Base-by-base conservation (phyloP, 352 stramenopile species). In the Pythium phragmitis region DNA sequence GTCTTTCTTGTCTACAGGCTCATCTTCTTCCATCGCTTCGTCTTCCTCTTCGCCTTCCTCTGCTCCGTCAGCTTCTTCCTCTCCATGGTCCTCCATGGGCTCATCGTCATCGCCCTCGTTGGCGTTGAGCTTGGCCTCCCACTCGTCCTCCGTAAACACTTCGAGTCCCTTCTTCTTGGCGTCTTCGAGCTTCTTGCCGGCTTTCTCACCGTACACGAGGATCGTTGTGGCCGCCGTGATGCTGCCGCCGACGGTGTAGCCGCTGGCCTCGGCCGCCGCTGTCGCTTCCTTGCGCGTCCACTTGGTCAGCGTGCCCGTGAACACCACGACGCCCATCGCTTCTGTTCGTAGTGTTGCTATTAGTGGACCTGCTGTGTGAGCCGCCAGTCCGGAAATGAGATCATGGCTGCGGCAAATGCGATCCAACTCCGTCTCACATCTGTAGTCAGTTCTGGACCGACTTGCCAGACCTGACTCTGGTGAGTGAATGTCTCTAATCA, bases 111-210 rank as follows among this genome's bases (percentile, higher is more conserved):
- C 42, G 7, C 12, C 33, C 17, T 17, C 43, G 36, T 13, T 4
- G 4, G 56, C 45, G 11, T 19, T 37, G 7, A 83, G 42, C 45
- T 75, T 80, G 8, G 47, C 48, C 41, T 54, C 65, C 79, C 79
- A 86, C 45, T 85, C 52, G 19, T 51, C 57, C 53, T 88, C 79
- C 0, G 65, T 75, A 17, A 83, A 63, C 17, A 77, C 71, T 7
- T 56, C 11, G 1, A 86, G 62, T 26, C 63, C 70, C 34, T 74
- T 51, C 30, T 85, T 84, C 42, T 69, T 49, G 8, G 75, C 74
- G 14, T 82, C 72, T 11, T 76, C 70, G 37, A 77, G 68, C 65
- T 86, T 86, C 69, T 85, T 88, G 17, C 76, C 75, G 17, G 80
- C 73, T 50, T 81, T 81, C 45, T 67, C 71, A 13, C 79, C 79